Percentiles rank a stretch among this genome's conserved stretches.
Conservation (phyloP, 2,329 filamentous ascomycete species). For the Diaporthe batatas region DNA sequence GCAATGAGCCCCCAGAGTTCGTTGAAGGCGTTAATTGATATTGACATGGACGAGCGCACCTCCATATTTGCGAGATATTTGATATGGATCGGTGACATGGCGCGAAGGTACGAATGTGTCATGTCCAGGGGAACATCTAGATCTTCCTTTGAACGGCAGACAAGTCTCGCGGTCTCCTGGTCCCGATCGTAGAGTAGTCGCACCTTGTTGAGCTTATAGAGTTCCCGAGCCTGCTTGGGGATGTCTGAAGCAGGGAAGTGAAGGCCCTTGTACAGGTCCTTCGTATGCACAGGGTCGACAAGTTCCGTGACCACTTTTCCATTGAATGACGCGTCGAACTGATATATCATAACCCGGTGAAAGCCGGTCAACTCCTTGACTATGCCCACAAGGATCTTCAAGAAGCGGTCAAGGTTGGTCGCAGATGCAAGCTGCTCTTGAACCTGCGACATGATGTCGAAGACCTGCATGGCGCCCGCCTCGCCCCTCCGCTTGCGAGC, state of each 20-base stretch:
- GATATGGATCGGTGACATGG: constrained; percentile 91
- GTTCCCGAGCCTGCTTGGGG: constrained; percentile 85
- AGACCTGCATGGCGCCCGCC: constrained; percentile 88
- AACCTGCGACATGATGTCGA: constrained; percentile 92
- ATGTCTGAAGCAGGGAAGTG: constrained; percentile 92
- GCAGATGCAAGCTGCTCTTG: constrained; percentile 87
- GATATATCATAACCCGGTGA: constrained; percentile 92
- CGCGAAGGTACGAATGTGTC: constrained; percentile 85
- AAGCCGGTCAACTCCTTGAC: constrained; percentile 92
- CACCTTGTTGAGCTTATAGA: constrained; percentile 92
- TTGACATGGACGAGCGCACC: constrained; percentile 94
- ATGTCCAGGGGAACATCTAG: constrained; percentile 83
- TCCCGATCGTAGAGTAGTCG: constrained; percentile 89
- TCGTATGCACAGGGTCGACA: constrained; percentile 82
- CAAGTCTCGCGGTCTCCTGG: constrained; percentile 81
- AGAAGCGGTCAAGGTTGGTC: constrained; percentile 76
- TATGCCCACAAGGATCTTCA: constrained; percentile 86
- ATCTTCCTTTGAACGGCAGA: constrained; percentile 82
- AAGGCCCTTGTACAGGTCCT: constrained; percentile 87
- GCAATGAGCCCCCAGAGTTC: constrained; percentile 91
- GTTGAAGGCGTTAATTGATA: constrained; percentile 88
- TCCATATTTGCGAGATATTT: constrained; percentile 92
- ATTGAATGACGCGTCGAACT: constrained; percentile 87
- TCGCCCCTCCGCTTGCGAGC: constrained; percentile 82
- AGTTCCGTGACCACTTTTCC: constrained; percentile 90